These are phyloP conservation scores for Diaporthe sp. DNA, from an alignment of 2,329 filamentous ascomycete genomes.

Conservation along the genomic window DNA sequence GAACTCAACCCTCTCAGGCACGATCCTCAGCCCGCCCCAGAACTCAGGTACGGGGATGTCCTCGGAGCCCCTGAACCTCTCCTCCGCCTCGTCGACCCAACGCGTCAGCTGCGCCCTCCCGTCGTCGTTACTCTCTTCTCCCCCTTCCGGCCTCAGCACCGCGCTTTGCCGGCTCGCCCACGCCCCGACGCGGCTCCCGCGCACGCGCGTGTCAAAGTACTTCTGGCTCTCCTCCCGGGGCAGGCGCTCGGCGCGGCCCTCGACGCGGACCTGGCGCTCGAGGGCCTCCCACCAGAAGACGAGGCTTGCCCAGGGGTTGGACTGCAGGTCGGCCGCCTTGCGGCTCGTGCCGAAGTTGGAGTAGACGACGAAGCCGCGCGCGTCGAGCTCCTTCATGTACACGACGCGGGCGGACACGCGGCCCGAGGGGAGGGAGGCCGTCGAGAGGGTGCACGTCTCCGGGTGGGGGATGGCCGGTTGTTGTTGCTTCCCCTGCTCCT, in stretches of 20 bases:
- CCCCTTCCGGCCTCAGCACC: slow-evolving; percentile 65
- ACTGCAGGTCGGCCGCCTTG: slow-evolving; percentile 75
- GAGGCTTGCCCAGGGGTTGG: slow-evolving; percentile 83
- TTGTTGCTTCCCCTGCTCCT: too few species aligned
- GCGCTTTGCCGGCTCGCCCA: slow-evolving; percentile 94
- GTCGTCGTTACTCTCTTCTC: slow-evolving; percentile 61
- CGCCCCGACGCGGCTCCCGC: slow-evolving; percentile 87
- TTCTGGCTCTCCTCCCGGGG: slow-evolving; percentile 77
- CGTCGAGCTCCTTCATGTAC: slow-evolving; percentile 95
- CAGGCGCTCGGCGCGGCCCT: slow-evolving; percentile 80
- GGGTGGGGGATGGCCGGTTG: slow-evolving; percentile 75
- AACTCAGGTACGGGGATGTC: slow-evolving; percentile 92
- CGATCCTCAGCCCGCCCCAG: slow-evolving; percentile 91
- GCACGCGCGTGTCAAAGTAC: slow-evolving; percentile 77
- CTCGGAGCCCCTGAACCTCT: slow-evolving; percentile 79
- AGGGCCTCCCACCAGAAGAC: slow-evolving; percentile 92
- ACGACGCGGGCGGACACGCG: slow-evolving; percentile 88
- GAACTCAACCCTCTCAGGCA: slow-evolving; percentile 91
- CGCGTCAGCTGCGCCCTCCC: slow-evolving; percentile 80
- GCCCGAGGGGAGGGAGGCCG: slow-evolving; percentile 84
- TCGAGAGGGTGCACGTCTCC: slow-evolving; percentile 90
- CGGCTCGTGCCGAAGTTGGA: slow-evolving; percentile 87
- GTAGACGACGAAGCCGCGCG: slow-evolving; percentile 88
- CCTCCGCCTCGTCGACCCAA: slow-evolving; percentile 82
- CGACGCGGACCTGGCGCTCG: slow-evolving; percentile 91